phyloP scores from a whole-genome alignment of 176 grass and related monocot species.

The Miscanthus lutarioriparius region DNA sequence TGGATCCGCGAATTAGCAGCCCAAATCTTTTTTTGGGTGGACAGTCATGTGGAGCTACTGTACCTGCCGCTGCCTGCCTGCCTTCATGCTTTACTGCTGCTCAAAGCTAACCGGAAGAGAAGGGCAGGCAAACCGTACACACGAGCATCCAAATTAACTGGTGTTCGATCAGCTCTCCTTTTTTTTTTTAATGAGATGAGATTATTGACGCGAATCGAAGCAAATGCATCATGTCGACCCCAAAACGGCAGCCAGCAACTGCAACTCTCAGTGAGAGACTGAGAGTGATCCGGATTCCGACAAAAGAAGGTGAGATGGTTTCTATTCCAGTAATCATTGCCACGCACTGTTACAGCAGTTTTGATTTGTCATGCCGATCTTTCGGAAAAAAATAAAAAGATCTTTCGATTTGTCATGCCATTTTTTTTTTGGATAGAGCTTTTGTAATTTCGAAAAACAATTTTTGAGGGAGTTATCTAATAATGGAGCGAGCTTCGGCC shows the following conservation, averaged over 20 bases:
- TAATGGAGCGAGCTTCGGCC: background rate
- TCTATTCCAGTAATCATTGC: background rate
- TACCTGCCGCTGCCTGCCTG: background rate
- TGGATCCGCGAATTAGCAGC: slow-evolving; percentile 20
- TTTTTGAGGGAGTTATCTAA: background rate
- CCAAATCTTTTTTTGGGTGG: background rate
- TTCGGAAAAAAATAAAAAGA: too few relatives aligned
- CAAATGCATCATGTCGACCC: slow-evolving; percentile 33
- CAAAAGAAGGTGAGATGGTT: slow-evolving; percentile 11
- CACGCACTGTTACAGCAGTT: background rate
- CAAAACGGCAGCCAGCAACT: background rate
- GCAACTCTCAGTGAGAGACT: background rate
- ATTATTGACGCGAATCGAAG: background rate
- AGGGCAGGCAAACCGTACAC: background rate
- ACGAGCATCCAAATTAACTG: background rate
- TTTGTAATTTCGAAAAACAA: background rate
- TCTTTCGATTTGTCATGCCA: background rate
- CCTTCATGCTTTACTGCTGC: background rate
- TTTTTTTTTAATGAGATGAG: background rate
- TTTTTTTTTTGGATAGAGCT: background rate
- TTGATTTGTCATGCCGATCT: too few relatives aligned
- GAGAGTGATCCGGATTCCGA: background rate
- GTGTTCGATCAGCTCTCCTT: background rate
- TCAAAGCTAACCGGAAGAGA: background rate
- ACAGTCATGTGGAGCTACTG: slow-evolving; percentile 11